These are phyloP conservation scores for Aspergillus uvarum DNA, from an alignment of 2,329 filamentous ascomycete genomes.

Conservation along the genomic window DNA sequence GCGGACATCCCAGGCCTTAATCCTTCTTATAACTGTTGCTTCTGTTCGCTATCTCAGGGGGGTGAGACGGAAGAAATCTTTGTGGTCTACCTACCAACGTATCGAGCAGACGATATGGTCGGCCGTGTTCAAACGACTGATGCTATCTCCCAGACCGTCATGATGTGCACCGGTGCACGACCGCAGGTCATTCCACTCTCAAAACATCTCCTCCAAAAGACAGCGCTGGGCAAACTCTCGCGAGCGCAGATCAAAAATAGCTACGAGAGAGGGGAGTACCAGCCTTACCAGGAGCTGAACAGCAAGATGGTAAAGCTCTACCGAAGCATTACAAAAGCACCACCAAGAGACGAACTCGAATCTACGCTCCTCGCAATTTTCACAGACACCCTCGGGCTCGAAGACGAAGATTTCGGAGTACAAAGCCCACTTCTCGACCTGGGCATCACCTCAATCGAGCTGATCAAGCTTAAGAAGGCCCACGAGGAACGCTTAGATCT, in stretches of 20 bases:
- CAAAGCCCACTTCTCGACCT: constrained; percentile 27
- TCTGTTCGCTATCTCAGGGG: constrained; percentile 32
- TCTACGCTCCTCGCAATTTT: constrained; percentile 9
- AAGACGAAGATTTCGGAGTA: constrained; percentile 16
- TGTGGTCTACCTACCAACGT: constrained; percentile 41
- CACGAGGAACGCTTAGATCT: constrained; percentile 32
- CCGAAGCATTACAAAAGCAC: not conserved
- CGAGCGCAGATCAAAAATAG: constrained; percentile 20
- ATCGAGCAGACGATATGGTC: constrained; percentile 5
- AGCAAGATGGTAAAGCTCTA: constrained; percentile 3
- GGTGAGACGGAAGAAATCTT: constrained; percentile 40
- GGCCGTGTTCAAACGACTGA: constrained; percentile 9
- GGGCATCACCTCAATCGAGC: constrained; percentile 39
- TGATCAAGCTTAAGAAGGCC: constrained; percentile 42
- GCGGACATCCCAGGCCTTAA: constrained; percentile 23
- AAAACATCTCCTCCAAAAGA: constrained; percentile 10
- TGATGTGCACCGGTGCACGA: constrained; percentile 11
- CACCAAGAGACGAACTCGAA: constrained; percentile 11
- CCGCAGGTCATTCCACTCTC: constrained; percentile 17
- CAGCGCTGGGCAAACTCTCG: constrained; percentile 20
- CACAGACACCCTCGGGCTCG: constrained; percentile 7
- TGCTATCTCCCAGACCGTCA: constrained; percentile 8
- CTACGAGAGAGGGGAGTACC: constrained; percentile 48
- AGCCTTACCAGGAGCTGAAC: constrained; percentile 29
- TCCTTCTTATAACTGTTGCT: constrained; percentile 40